A percentile compares a stretch with the other conserved stretches of the same genome.
These are phyloP conservation scores for Paspalum notatum DNA, from an alignment of 176 grass and related monocot species.

Conservation along the genomic window DNA sequence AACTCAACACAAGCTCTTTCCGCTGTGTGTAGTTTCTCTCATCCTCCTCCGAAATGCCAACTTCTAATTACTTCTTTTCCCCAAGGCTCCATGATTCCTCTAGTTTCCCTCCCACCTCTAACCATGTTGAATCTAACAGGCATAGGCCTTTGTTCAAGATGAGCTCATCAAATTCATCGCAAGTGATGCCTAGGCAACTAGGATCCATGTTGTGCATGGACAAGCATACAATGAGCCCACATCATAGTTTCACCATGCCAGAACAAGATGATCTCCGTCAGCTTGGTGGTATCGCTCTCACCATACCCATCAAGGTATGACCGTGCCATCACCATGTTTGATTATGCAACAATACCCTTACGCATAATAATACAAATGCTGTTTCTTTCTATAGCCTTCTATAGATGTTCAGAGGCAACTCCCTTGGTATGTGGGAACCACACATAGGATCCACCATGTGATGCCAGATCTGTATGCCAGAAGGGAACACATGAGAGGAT, in stretches of 20 bases:
- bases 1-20: not conserved
- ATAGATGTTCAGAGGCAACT: not conserved
- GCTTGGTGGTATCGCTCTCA: too few species aligned
- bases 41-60: not conserved
- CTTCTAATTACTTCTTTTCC: not conserved
- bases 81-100: not conserved
- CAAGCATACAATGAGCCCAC: not conserved
- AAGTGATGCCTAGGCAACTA: not conserved
- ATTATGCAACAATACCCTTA: not conserved
- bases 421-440: not conserved
- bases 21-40: not conserved
- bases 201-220: not conserved
- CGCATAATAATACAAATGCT: not conserved
- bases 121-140: not conserved
- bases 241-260: not conserved
- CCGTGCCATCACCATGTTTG: not conserved
- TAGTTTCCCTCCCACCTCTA: not conserved
- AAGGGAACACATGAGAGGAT: not conserved
- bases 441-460: not conserved
- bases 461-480: not conserved
- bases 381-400: not conserved
- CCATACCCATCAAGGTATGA: not conserved
- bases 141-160: not conserved
- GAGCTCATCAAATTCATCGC: not conserved
- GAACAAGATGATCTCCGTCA: not conserved